Conservation (phyloP, 257 asterid genomes). For the Forsythia suspensa region DNA sequence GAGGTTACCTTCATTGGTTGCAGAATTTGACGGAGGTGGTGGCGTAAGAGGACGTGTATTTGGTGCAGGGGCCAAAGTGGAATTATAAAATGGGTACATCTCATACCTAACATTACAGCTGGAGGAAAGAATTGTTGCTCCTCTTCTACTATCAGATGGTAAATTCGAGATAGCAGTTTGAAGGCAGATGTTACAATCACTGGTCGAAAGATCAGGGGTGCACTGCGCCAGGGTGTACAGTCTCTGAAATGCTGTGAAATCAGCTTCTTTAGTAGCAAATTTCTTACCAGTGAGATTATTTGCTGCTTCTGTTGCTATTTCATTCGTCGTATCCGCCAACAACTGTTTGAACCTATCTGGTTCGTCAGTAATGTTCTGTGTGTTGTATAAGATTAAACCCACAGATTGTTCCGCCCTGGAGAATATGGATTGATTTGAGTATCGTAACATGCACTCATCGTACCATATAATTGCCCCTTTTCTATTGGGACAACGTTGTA, state of each 20-base stretch:
- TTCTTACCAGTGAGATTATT: background rate
- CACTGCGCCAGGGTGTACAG: conserved; percentile 18
- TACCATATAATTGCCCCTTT: background rate
- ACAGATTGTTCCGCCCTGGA: background rate
- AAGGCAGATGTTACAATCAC: background rate
- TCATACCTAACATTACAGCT: conserved; percentile 19
- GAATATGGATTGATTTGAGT: background rate
- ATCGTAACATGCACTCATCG: conserved; percentile 14
- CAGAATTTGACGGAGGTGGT: background rate
- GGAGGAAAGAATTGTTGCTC: background rate
- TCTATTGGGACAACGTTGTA: background rate
- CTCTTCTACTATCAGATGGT: background rate
- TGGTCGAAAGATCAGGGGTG: conserved; percentile 9
- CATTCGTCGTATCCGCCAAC: background rate
- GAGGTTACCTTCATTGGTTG: background rate
- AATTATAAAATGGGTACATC: background rate
- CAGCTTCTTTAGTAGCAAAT: conserved; percentile 3
- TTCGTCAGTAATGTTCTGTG: background rate
- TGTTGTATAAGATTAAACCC: fast-evolving
- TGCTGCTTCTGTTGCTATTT: background rate
- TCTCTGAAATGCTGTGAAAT: background rate
- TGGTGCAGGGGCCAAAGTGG: background rate
- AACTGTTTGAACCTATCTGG: background rate
- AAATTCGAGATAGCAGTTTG: background rate
- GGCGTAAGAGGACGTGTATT: background rate